These are phyloP conservation scores for Syzygium aromaticum DNA, from an alignment of 345 rosid species.

Conservation along the genomic window DNA sequence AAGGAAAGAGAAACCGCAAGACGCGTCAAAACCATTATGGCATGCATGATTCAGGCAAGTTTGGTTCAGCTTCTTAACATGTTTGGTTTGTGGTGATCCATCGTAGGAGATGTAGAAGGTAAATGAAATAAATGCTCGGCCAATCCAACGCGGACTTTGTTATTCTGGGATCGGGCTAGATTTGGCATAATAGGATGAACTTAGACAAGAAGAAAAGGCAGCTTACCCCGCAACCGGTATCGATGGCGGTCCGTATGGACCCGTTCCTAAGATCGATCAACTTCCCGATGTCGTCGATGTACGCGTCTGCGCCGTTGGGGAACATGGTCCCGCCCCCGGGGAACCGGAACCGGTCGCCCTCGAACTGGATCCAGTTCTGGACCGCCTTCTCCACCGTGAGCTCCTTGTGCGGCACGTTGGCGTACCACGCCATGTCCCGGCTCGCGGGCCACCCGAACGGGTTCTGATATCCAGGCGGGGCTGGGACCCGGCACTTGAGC, in stretches of 20 bases:
- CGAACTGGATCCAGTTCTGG: conserved; percentile 55
- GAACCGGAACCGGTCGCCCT: conserved; percentile 45
- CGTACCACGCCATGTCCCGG: conserved; percentile 48
- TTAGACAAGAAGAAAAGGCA: not conserved
- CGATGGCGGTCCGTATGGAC: conserved; percentile 53
- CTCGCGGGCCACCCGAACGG: conserved; percentile 57
- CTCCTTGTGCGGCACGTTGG: conserved; percentile 63
- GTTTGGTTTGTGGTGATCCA: no score
- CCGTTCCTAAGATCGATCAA: conserved; percentile 48
- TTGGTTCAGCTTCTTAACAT: not conserved
- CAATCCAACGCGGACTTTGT: not conserved
- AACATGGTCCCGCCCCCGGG: conserved; percentile 82
- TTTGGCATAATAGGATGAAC: not conserved
- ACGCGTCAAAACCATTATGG: not conserved
- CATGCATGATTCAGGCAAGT: not conserved
- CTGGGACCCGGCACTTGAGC: conserved; percentile 48
- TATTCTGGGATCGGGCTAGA: not conserved
- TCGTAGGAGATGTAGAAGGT: not conserved
- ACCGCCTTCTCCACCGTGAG: conserved; percentile 60
- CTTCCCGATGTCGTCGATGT: conserved; percentile 45
- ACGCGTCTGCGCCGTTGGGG: conserved; percentile 53
- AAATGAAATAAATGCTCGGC: not conserved
- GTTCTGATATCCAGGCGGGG: conserved; percentile 37
- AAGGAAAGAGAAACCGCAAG: not conserved
- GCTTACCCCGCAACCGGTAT: conserved; percentile 71